A percentile compares a stretch with the other conserved stretches of the same genome.
phyloP scores from a whole-genome alignment of 208 protist genomes.

The Leishmania tropica region DNA sequence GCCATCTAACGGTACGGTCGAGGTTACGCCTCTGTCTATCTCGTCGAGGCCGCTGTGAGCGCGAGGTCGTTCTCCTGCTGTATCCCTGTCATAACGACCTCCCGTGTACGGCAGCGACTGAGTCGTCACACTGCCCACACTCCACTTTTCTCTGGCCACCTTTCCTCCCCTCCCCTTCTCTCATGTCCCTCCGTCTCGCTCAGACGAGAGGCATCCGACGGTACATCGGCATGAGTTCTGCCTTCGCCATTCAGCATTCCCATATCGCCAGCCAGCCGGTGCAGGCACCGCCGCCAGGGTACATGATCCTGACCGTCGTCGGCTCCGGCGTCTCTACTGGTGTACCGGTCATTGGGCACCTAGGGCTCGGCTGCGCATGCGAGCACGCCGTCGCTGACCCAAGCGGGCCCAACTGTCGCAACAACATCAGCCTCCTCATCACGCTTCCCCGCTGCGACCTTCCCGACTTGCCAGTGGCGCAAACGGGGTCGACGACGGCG shows the following conservation, averaged over 20 bases:
- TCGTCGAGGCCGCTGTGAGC: neutral
- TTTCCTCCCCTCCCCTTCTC: neutral
- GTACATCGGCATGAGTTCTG: slow-evolving; percentile 6
- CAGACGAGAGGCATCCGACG: neutral
- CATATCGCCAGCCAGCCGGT: slow-evolving; percentile 13
- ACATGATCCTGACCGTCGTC: slow-evolving; percentile 61
- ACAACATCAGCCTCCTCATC: slow-evolving; percentile 84
- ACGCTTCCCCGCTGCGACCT: slow-evolving; percentile 39
- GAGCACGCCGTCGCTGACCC: slow-evolving; percentile 64
- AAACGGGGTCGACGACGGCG: neutral
- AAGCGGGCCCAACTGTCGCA: slow-evolving; percentile 68
- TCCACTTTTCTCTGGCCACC: neutral
- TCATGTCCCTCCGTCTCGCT: neutral
- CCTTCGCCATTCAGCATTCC: slow-evolving; percentile 1
- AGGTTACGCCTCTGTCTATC: neutral
- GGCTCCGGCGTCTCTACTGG: slow-evolving; percentile 85
- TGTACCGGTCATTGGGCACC: slow-evolving; percentile 86
- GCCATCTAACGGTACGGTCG: neutral
- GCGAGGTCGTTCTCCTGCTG: neutral
- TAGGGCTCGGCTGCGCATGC: slow-evolving; percentile 72
- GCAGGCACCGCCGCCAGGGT: slow-evolving; percentile 34
- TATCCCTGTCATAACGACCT: neutral
- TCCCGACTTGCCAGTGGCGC: neutral
- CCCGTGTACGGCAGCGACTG: neutral
- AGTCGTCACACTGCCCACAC: neutral